Evolutionary conservation across 768 basidiomycete species (phyloP).

Genomic region (Termitomyces sp.): DNA sequence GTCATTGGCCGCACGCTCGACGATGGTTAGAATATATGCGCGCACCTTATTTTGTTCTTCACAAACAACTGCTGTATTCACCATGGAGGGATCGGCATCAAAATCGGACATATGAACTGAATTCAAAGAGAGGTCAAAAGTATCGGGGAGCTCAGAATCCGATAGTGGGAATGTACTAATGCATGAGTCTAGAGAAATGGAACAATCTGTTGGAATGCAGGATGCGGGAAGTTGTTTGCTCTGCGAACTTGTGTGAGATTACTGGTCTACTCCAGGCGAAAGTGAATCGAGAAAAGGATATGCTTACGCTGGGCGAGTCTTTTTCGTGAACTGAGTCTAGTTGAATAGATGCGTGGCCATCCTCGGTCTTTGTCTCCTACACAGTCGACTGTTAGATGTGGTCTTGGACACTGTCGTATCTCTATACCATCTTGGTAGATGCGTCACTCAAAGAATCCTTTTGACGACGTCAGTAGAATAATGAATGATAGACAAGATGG

Average conservation of each 20-base stretch:
- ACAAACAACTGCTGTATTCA: not conserved
- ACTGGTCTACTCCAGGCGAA: not conserved
- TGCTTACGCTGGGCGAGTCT: not conserved
- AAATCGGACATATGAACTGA: not conserved
- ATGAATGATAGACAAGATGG: not conserved
- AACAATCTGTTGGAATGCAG: not conserved
- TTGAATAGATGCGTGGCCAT: not conserved
- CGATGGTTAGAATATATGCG: not conserved
- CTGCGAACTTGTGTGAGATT: conserved; percentile 1
- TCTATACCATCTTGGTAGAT: not conserved
- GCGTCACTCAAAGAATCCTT: not conserved
- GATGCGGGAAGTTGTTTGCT: not conserved
- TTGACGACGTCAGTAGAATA: not conserved
- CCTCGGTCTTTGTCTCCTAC: not conserved
- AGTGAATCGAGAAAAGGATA: not conserved
- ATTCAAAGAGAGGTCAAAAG: conserved; percentile 21
- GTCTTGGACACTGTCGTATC: not conserved
- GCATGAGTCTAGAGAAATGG: conserved; percentile 6
- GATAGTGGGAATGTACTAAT: conserved; percentile 24
- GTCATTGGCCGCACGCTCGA: not conserved
- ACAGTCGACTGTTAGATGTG: not conserved
- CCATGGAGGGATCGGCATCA: not conserved
- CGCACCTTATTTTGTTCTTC: conserved; percentile 4
- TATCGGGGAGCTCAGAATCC: conserved; percentile 21
- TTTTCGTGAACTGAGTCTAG: not conserved